Base-by-base conservation (phyloP, 176 grass and related monocot species). In the Eleusine indica region DNA sequence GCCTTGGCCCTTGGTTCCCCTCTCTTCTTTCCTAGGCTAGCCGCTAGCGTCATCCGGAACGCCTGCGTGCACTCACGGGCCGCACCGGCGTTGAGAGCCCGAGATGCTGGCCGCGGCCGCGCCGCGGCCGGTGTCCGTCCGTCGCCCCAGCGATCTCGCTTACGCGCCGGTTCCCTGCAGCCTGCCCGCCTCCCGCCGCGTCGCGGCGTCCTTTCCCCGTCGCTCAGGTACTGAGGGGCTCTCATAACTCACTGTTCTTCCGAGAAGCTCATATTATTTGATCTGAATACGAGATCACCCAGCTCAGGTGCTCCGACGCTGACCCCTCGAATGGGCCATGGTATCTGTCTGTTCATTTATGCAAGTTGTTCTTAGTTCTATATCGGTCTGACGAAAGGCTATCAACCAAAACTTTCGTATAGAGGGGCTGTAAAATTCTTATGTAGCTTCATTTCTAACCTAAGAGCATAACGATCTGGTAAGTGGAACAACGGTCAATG, bases 221-320 rank as follows among this genome's bases (percentile, higher is more conserved):
- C 63, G 61, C 49, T 37, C 29, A 87, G 85, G 85, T 81, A 87
- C 48, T 5, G 29, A 35, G 1, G 18, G 51, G 7, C 41, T 75
- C 12, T 38, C 51, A 38, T 62, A n/a, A 39, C 38, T 21, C 49
- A 15, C 15, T 46, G 28, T 9, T 29, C 54, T 12, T 10, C 2
- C n/a, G n/a, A 28, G n/a, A 28, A 60, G 6, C n/a, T 57, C 10
- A 0, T 78, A 43, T 73, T 29, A 22, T 73, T 73, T 49, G 3
- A 28, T 62, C 11, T 62, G 58, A 62, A 18, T 41, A 68, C 1
- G 58, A 28, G 58, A 9, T 62, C 22, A 3, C 58, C 58, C n/a
- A 12, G 58, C 21, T 5, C 54, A 28, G 13, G 57, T 65, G 63
- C 17, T 61, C 18, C 17, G 17, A 9, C 40, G 46, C 61, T 68